phyloP scores from a whole-genome alignment of 441 rosid species.

The Aquilaria agallochum region DNA sequence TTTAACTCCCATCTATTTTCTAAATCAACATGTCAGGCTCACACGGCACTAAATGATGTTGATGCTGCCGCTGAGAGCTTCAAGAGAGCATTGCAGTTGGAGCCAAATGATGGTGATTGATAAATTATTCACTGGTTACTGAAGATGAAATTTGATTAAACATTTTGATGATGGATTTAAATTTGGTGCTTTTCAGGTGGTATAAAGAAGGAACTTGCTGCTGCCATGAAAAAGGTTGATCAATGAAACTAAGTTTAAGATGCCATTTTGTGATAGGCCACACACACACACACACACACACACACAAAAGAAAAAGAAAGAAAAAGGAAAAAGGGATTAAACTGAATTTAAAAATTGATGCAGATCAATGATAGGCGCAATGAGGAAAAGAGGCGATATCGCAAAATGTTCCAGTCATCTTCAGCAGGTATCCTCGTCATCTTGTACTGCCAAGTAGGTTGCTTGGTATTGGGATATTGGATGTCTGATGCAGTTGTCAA shows the following conservation, averaged over 20 bases:
- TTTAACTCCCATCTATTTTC: background rate
- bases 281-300: constrained; percentile 1
- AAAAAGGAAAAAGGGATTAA: no score
- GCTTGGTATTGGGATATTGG: background rate
- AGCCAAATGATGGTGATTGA: constrained; percentile 82
- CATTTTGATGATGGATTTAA: background rate
- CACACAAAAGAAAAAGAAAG: background rate
- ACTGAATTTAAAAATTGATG: constrained; percentile 7
- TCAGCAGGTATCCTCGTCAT: constrained; percentile 18
- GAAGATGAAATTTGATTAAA: background rate
- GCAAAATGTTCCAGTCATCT: constrained; percentile 68
- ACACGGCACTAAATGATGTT: constrained; percentile 80
- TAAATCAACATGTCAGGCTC: constrained; percentile 43
- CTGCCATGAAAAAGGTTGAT: constrained; percentile 77
- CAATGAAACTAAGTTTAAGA: constrained; percentile 1
- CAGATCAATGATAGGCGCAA: constrained; percentile 62
- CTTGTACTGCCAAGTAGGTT: constrained; percentile 11
- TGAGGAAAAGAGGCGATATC: constrained; percentile 60
- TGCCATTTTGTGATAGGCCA: background rate
- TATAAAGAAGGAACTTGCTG: constrained; percentile 74
- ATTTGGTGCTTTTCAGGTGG: constrained; percentile 51
- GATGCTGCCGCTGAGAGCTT: constrained; percentile 96
- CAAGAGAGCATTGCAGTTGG: constrained; percentile 77
- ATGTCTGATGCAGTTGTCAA: background rate
- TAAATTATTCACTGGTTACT: background rate